Percentiles rank a stretch among this genome's conserved stretches.
Conservation (phyloP, 306 rosid species). For the Oxytropis ochrocephala region DNA sequence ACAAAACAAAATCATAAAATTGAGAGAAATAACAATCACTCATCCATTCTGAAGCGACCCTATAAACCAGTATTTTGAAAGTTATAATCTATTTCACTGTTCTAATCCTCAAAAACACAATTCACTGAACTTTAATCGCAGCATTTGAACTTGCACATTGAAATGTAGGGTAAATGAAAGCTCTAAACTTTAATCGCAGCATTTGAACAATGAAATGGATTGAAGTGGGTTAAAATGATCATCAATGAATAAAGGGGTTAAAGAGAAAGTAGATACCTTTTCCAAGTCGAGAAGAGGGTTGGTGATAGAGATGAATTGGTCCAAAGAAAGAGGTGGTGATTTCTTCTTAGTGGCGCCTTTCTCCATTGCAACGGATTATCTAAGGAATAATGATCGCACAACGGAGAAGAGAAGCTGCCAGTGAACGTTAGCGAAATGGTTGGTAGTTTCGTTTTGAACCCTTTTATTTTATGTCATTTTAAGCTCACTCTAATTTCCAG, state of each 20-base stretch:
- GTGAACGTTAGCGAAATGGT: neutral
- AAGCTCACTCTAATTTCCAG: too few species aligned
- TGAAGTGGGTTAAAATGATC: neutral
- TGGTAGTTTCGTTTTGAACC: too few species aligned
- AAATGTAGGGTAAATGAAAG: neutral
- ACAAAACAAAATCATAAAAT: neutral
- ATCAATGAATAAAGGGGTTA: neutral
- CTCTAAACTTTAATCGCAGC: constrained; percentile 6
- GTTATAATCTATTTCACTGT: neutral
- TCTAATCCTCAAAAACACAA: neutral
- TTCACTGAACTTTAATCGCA: neutral
- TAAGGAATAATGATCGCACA: too few species aligned
- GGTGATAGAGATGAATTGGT: constrained; percentile 70
- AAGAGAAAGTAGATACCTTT: constrained; percentile 41
- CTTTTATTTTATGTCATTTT: too few species aligned
- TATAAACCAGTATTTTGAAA: neutral
- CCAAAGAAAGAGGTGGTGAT: constrained; percentile 48
- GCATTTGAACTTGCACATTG: neutral
- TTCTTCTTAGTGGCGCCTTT: constrained; percentile 43
- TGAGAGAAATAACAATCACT: neutral
- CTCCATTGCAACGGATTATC: constrained; percentile 31
- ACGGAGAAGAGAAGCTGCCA: neutral
- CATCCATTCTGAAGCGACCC: neutral
- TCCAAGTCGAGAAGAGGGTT: constrained; percentile 86
- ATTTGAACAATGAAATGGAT: neutral